Conservation (phyloP, 2,329 filamentous ascomycete species). For the Fonsecaea multimorphosa region DNA sequence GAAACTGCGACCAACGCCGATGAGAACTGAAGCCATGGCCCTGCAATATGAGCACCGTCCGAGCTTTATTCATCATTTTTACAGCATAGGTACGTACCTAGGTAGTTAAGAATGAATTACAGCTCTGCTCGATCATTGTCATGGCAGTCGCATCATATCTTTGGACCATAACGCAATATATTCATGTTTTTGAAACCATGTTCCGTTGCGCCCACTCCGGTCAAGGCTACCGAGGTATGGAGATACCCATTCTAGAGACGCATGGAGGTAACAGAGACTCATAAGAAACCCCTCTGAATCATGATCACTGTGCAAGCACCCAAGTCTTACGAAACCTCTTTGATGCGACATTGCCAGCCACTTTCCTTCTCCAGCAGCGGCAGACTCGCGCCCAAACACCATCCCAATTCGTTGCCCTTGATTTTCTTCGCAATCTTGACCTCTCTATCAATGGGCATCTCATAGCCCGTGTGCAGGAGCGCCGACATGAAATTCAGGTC, state of each 20-base stretch:
- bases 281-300: neutral
- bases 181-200: neutral
- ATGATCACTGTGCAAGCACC: neutral
- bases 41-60: neutral
- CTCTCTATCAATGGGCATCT: slow-evolving; percentile 95
- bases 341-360: slow-evolving; percentile 88
- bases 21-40: neutral
- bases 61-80: neutral
- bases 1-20: neutral
- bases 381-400: slow-evolving; percentile 95
- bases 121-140: neutral
- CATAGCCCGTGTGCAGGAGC: slow-evolving; percentile 91
- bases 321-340: slow-evolving; percentile 69
- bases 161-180: neutral
- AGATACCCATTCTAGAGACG: neutral
- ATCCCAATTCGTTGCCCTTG: slow-evolving; percentile 93
- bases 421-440: slow-evolving; percentile 99
- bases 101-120: no score
- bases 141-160: neutral
- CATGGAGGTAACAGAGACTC: neutral
- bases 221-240: neutral
- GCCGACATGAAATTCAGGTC: slow-evolving; percentile 97
- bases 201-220: neutral
- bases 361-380: slow-evolving; percentile 80
- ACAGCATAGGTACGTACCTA: neutral